Conservation (phyloP, 2,329 filamentous ascomycete genomes). For the Calonectria pteridis region DNA sequence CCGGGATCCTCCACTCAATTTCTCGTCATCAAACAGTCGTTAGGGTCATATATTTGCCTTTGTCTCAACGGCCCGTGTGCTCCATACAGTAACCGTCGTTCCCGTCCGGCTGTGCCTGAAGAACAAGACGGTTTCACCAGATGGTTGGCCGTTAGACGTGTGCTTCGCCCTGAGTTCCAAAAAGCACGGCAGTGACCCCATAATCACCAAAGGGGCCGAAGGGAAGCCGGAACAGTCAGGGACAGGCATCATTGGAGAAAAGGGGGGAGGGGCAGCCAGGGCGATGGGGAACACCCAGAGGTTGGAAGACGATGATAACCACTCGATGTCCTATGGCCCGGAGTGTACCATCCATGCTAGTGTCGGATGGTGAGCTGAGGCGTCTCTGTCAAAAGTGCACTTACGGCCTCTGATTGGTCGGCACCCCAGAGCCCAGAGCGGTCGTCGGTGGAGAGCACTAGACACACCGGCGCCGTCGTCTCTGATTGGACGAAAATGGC, state of each 20-base stretch:
- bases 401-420: constrained; percentile 48
- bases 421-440: constrained; percentile 36
- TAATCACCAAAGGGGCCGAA: constrained; percentile 42
- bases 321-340: constrained; percentile 39
- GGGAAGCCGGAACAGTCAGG: constrained; percentile 31
- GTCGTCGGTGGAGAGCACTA: constrained; percentile 39
- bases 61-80: constrained; percentile 36
- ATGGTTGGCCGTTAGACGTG: constrained; percentile 46
- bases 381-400: constrained; percentile 47
- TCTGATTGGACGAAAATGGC: constrained; percentile 40
- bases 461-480: constrained; percentile 22
- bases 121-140: constrained; percentile 37
- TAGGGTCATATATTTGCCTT: constrained; percentile 33
- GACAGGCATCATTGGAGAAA: constrained; percentile 28
- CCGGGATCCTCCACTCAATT: neutral
- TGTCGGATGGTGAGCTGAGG: constrained; percentile 50
- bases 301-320: constrained; percentile 39
- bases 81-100: constrained; percentile 44
- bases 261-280: constrained; percentile 16
- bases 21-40: constrained; percentile 13
- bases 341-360: constrained; percentile 46
- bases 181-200: constrained; percentile 38
- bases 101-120: constrained; percentile 37
- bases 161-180: constrained; percentile 34
- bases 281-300: constrained; percentile 33